phyloP scores from a whole-genome alignment of 2,329 filamentous ascomycete species.

The Tympanopsis confertula region DNA sequence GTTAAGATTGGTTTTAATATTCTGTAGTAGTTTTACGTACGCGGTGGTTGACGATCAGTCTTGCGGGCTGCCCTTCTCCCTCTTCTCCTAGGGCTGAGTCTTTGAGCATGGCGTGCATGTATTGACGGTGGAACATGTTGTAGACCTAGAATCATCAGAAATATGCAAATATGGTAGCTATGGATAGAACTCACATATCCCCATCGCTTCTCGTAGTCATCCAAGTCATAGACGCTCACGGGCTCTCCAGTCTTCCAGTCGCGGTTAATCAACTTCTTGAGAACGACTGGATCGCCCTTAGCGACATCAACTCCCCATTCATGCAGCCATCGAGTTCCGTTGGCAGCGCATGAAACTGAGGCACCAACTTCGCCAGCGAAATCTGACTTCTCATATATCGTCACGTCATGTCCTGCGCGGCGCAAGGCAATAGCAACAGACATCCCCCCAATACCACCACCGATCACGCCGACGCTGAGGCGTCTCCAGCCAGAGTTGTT shows the following conservation, averaged over 20 bases:
- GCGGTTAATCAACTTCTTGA: slow-evolving; percentile 55
- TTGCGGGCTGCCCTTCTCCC: slow-evolving; percentile 40
- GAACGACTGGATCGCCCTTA: slow-evolving; percentile 52
- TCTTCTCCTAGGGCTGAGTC: slow-evolving; percentile 39
- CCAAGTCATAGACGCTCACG: slow-evolving; percentile 49
- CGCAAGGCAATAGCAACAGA: slow-evolving; percentile 36
- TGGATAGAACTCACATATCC: slow-evolving; percentile 54
- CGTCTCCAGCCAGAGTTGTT: slow-evolving; percentile 24
- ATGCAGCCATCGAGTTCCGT: slow-evolving; percentile 58
- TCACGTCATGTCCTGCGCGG: slow-evolving; percentile 39
- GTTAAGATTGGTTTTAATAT: slow-evolving; percentile 1
- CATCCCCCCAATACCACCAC: slow-evolving; percentile 41
- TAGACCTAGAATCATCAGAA: slow-evolving; percentile 18
- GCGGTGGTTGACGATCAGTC: slow-evolving; percentile 42
- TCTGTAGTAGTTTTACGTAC: slow-evolving; percentile 17
- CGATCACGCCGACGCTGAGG: slow-evolving; percentile 32
- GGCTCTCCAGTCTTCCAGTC: slow-evolving; percentile 61
- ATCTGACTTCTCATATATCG: slow-evolving; percentile 55
- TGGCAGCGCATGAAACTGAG: slow-evolving; percentile 57
- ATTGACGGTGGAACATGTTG: slow-evolving; percentile 57
- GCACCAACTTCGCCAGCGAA: slow-evolving; percentile 59
- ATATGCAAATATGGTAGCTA: slow-evolving; percentile 33
- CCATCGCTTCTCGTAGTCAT: slow-evolving; percentile 55
- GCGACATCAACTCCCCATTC: slow-evolving; percentile 55
- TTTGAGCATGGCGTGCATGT: slow-evolving; percentile 59